A percentile compares a stretch with the other conserved stretches of the same genome.
phyloP scores from a whole-genome alignment of 768 basidiomycete species.

The Gymnopilus junonius region DNA sequence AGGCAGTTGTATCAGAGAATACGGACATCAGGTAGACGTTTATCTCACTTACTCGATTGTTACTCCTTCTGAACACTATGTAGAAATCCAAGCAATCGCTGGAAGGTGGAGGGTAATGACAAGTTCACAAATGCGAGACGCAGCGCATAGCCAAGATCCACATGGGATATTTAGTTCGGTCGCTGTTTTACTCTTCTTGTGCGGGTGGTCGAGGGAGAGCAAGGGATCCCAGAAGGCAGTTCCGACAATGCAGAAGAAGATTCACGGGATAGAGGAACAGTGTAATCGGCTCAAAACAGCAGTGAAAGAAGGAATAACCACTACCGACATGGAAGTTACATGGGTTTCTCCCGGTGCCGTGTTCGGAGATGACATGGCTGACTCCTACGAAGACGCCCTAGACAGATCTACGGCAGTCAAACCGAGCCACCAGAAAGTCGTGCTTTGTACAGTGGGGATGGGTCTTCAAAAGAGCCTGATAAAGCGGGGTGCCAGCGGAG shows the following conservation, averaged over 20 bases:
- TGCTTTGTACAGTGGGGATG: constrained; percentile 10
- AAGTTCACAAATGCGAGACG: background rate
- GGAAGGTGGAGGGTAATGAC: constrained; percentile 60
- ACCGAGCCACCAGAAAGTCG: background rate
- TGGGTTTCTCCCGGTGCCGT: constrained; percentile 3
- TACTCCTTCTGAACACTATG: too few species aligned
- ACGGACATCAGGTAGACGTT: constrained; percentile 28
- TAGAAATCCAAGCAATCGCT: constrained; percentile 49
- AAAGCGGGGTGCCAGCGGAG: too few species aligned
- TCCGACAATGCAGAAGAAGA: constrained; percentile 14
- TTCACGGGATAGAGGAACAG: constrained; percentile 15
- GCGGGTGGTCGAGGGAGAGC: constrained; percentile 22
- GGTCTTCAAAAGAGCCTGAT: background rate
- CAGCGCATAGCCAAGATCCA: background rate
- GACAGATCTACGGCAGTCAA: background rate
- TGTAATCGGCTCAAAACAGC: constrained; percentile 19
- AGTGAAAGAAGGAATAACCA: constrained; percentile 27
- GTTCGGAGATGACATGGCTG: constrained; percentile 26
- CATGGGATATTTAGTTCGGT: background rate
- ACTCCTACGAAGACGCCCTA: constrained; percentile 25
- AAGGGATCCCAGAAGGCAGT: constrained; percentile 13
- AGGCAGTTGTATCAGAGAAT: constrained; percentile 9
- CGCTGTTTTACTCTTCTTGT: constrained; percentile 18
- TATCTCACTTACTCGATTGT: too few species aligned
- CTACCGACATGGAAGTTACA: constrained; percentile 28